A percentile compares a stretch with the other conserved stretches of the same genome.
These are phyloP conservation scores for Trametes polyzona DNA, from an alignment of 1,284 basidiomycete genomes.

Conservation along the genomic window DNA sequence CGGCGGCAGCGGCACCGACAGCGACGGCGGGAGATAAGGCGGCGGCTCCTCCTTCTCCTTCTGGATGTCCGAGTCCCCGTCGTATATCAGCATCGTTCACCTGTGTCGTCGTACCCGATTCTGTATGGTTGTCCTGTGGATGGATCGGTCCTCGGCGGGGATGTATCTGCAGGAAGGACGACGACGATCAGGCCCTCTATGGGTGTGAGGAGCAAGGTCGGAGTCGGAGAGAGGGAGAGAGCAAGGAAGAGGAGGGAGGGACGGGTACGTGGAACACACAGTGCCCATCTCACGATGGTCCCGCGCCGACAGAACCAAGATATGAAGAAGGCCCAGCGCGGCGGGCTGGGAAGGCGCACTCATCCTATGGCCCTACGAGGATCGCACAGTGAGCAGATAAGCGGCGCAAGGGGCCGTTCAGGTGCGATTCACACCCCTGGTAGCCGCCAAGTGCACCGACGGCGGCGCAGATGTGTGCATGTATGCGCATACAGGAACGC, in stretches of 20 bases:
- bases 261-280: neutral
- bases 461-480: neutral
- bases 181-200: neutral
- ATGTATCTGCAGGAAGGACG: neutral
- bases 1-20: neutral
- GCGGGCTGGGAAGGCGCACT: neutral
- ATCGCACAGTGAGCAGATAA: neutral
- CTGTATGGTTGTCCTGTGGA: neutral
- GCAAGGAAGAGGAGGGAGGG: neutral
- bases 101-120: too few relatives aligned
- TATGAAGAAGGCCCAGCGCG: neutral
- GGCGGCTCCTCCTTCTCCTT: constrained; percentile 4
- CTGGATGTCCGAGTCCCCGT: constrained; percentile 4
- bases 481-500: neutral
- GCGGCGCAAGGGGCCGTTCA: neutral
- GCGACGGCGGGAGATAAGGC: neutral
- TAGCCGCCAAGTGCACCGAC: neutral
- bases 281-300: neutral
- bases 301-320: neutral
- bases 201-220: neutral
- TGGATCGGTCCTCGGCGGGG: neutral
- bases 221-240: neutral
- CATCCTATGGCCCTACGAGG: neutral
- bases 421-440: neutral
- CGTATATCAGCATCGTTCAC: constrained; percentile 12